A percentile compares a stretch with the other conserved stretches of the same genome.
These are phyloP conservation scores for sorghum (Sorghum bicolor) DNA, from an alignment of 176 grass and related monocot species.

Conservation along the genomic window Sorghum_bicolor_NCBIv3 NC_012879.2:25847501-25848000, in stretches of 20 bases:
- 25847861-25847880: background rate
- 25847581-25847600: background rate
- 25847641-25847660: background rate
- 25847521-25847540: background rate
- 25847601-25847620: background rate
- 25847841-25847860: background rate
- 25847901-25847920: slow-evolving; percentile 48
- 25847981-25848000: slow-evolving; percentile 53
- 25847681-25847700: background rate
- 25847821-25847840: background rate
- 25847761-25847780: background rate
- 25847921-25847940: slow-evolving; percentile 37
- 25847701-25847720: background rate
- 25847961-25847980: slow-evolving; percentile 29
- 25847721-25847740: background rate
- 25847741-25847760: background rate
- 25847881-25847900: slow-evolving; percentile 43
- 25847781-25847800: background rate
- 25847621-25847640: background rate
- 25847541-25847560: background rate
- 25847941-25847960: slow-evolving; percentile 20
- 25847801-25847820: background rate
- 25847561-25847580: background rate
- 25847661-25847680: background rate
- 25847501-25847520: background rate